Evolutionary conservation across 805 yeast species (phyloP), one percentile per base, ranked within the genome.

Genomic region (Peterozyma toletana): DNA sequence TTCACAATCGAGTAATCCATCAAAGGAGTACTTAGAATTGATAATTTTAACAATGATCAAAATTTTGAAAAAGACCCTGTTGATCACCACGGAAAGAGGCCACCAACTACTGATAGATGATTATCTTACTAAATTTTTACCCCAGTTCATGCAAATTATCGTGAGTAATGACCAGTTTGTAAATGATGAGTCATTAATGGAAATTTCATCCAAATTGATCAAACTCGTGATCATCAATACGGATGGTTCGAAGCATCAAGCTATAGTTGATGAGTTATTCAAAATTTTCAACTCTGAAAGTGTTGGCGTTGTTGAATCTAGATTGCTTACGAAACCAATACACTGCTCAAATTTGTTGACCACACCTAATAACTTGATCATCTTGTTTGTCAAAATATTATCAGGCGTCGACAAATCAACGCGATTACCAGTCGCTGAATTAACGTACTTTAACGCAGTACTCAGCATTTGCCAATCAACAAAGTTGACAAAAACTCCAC

Each of bases 401-500:
- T 69, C 82, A 3, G 76, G 73, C 15, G 54, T 81, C 14, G 84
- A 79, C 52, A 77, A 72, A 49, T 44, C 64, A 0, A 54, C 53
- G 1, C 45, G 44, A 2, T 51, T 70, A 13, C 58, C 59, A 1
- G 41, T 53, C 2, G 52, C 44, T 13, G 36, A 50, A 1, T 39
- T 41, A 9, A 46, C 46, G 0, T 46, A 61, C 11, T 33, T 51
- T 1, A 51, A 54, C 11, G 45, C 41, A n/a, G 41, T 52, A 5
- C 39, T 52, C 3, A 31, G 27, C 11, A 53, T 48, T 40, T 44
- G 44, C 30, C 36, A 37, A 27, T 48, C 53, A 11, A 44, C 44
- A 6, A 14, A 35, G 9, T 42, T 48, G 7, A 51, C 56, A 2
- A 50, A 55, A 10, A 56, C 53, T n/a, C 48, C 58, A 3, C 62